These are phyloP conservation scores for Martiniozyma asiatica DNA, from an alignment of 1,139 yeast genomes.

Conservation along the genomic window DNA sequence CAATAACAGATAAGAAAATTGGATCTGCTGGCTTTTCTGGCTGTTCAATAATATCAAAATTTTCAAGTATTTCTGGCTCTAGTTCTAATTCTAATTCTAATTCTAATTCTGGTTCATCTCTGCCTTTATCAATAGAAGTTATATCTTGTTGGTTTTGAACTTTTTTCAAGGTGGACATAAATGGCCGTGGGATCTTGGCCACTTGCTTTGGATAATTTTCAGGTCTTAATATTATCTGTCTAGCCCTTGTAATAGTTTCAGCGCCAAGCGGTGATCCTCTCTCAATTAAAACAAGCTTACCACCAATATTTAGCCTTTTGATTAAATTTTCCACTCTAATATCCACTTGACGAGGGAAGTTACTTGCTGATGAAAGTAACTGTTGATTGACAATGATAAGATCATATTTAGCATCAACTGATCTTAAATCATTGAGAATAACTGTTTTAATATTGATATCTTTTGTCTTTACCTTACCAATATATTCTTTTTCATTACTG, in stretches of 20 bases:
- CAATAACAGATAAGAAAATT: slow-evolving; percentile 45
- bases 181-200: slow-evolving; percentile 65
- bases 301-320: slow-evolving; percentile 57
- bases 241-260: slow-evolving; percentile 78
- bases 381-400: slow-evolving; percentile 81
- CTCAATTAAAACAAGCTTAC: slow-evolving; percentile 68
- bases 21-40: slow-evolving; percentile 24
- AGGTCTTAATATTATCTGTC: slow-evolving; percentile 81
- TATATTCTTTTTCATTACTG: slow-evolving; percentile 21
- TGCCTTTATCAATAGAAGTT: slow-evolving; percentile 19
- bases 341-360: slow-evolving; percentile 67
- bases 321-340: slow-evolving; percentile 50
- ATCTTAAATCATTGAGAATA: slow-evolving; percentile 34
- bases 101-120: slow-evolving; percentile 28
- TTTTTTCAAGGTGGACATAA: slow-evolving; percentile 35
- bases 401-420: slow-evolving; percentile 45
- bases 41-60: slow-evolving; percentile 20
- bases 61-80: slow-evolving; percentile 29
- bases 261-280: slow-evolving; percentile 87
- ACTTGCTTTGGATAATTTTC: slow-evolving; percentile 45
- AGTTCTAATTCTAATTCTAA: slow-evolving; percentile 10
- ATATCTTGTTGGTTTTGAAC: slow-evolving; percentile 13
- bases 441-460: slow-evolving; percentile 41
- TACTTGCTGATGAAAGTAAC: slow-evolving; percentile 44
- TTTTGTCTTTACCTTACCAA: slow-evolving; percentile 53